Conservation (phyloP, 2,329 filamentous ascomycete genomes). For the Hymenoscyphus fructigenus region DNA sequence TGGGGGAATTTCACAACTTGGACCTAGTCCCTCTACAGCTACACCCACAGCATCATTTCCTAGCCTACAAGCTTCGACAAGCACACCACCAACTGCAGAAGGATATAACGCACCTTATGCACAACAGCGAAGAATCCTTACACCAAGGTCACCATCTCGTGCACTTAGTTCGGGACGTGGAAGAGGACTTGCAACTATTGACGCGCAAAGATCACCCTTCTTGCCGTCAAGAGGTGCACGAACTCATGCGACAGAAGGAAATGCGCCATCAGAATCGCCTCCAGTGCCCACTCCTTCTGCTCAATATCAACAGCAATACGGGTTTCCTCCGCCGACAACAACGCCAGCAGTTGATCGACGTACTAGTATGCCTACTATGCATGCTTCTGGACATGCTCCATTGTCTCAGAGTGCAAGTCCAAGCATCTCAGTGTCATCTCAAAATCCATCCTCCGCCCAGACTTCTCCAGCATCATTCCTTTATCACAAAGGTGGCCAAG, state of each 20-base stretch:
- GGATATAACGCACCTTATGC: slow-evolving; percentile 31
- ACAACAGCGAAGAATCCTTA: slow-evolving; percentile 30
- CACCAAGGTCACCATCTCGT: slow-evolving; percentile 48
- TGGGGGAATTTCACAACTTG: slow-evolving; percentile 26
- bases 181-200: slow-evolving; percentile 45
- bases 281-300: slow-evolving; percentile 41
- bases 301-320: slow-evolving; percentile 29
- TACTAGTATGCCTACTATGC: slow-evolving; percentile 36
- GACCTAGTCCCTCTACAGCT: slow-evolving; percentile 26
- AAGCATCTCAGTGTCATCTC: slow-evolving; percentile 48
- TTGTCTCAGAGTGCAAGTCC: slow-evolving; percentile 44
- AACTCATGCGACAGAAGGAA: slow-evolving; percentile 44
- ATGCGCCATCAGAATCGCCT: slow-evolving; percentile 42
- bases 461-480: slow-evolving; percentile 38
- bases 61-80: slow-evolving; percentile 22
- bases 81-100: slow-evolving; percentile 26
- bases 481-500: slow-evolving; percentile 28
- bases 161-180: slow-evolving; percentile 50
- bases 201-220: slow-evolving; percentile 50
- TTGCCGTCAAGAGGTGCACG: slow-evolving; percentile 41
- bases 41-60: slow-evolving; percentile 25
- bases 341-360: slow-evolving; percentile 37
- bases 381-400: slow-evolving; percentile 39
- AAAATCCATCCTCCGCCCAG: slow-evolving; percentile 42
- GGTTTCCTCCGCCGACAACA: slow-evolving; percentile 42